Percentiles rank a stretch among this genome's conserved stretches.
Conservation (phyloP, 768 basidiomycete species). For the Amanita polypyramis region DNA sequence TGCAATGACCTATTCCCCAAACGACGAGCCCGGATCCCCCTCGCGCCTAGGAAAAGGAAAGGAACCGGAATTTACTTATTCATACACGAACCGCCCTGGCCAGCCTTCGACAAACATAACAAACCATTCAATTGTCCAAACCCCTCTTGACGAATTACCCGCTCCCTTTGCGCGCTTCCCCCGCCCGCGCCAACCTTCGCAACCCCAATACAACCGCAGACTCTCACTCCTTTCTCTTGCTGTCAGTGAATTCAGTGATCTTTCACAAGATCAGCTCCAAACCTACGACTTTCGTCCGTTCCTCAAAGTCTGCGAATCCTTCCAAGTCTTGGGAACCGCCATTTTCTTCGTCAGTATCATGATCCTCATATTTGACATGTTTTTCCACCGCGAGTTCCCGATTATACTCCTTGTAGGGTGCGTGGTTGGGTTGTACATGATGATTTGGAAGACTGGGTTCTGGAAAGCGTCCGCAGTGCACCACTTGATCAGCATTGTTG, state of each 20-base stretch:
- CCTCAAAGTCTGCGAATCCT: constrained; percentile 3
- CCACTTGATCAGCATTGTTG: background rate
- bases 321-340: constrained; percentile 3
- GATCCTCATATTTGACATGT: constrained; percentile 4
- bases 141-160: too few species aligned
- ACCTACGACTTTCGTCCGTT: background rate
- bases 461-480: background rate
- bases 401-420: constrained; percentile 2
- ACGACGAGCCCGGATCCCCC: too few species aligned
- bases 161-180: too few species aligned
- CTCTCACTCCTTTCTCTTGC: background rate
- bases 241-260: background rate
- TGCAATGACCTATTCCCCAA: background rate
- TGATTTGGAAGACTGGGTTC: background rate
- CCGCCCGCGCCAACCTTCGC: background rate
- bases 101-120: too few species aligned
- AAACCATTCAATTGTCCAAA: too few species aligned
- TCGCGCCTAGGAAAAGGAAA: too few species aligned
- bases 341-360: constrained; percentile 2
- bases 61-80: too few species aligned
- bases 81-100: too few species aligned
- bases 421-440: background rate
- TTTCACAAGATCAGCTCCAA: background rate
- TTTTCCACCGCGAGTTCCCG: background rate
- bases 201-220: background rate